A percentile compares a stretch with the other conserved stretches of the same genome.
Evolutionary conservation across 169 alveolate genomes (phyloP).

Genomic region (Eimeria maxima): DNA sequence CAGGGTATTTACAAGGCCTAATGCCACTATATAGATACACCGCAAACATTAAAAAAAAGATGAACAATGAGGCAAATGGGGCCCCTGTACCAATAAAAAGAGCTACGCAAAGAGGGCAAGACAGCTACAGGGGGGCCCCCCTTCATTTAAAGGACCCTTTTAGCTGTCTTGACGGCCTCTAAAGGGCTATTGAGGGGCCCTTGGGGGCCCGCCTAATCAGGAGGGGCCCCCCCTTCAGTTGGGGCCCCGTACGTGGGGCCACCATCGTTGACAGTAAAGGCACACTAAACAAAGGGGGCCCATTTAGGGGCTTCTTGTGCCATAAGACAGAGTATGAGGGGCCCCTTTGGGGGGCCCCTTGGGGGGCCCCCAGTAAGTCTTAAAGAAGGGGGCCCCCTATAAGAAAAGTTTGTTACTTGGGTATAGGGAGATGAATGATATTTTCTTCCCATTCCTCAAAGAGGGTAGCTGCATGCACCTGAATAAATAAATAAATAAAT

Average conservation of each 20-base stretch:
- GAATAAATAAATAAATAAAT: neutral
- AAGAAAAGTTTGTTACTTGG: neutral
- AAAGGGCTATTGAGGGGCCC: neutral
- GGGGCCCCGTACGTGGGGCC: neutral
- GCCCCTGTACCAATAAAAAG: neutral
- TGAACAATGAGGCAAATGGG: too few relatives aligned
- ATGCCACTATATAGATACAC: too few relatives aligned
- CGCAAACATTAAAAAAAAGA: too few relatives aligned
- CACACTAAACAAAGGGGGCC: too few relatives aligned
- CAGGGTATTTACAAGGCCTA: too few relatives aligned
- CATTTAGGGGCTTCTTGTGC: too few relatives aligned
- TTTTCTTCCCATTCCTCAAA: constrained; percentile 9
- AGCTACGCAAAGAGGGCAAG: neutral
- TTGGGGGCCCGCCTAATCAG: neutral
- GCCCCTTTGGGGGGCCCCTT: too few relatives aligned
- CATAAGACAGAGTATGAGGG: too few relatives aligned
- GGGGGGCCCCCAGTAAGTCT: too few relatives aligned
- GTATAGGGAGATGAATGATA: neutral
- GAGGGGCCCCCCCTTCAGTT: neutral
- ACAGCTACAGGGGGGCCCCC: neutral
- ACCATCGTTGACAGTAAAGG: too few relatives aligned
- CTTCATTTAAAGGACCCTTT: neutral
- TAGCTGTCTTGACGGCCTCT: neutral
- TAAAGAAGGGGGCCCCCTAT: too few relatives aligned
- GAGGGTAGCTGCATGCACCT: neutral